phyloP scores from a whole-genome alignment of 2,329 filamentous ascomycete species.

The Colletotrichum destructivum region DNA sequence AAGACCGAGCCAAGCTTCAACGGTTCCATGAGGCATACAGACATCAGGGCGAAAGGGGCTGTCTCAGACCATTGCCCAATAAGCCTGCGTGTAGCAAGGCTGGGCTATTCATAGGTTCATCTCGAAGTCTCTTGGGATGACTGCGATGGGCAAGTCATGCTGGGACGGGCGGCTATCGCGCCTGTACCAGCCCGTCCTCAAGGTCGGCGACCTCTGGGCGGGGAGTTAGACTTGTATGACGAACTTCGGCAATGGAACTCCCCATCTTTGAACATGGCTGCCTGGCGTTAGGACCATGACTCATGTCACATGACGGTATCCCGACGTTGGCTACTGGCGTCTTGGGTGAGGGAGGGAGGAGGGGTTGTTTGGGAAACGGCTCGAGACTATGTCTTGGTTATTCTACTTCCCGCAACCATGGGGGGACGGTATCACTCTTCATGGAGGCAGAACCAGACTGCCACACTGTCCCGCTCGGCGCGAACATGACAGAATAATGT shows the following conservation, averaged over 20 bases:
- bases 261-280: background rate
- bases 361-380: background rate
- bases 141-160: background rate
- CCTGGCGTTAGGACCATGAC: background rate
- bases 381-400: background rate
- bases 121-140: background rate
- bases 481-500: too few relatives aligned
- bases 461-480: background rate
- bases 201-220: background rate
- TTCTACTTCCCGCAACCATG: background rate
- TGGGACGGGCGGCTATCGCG: constrained; percentile 10
- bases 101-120: constrained; percentile 7
- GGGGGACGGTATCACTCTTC: background rate
- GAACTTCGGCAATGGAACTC: background rate
- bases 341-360: too few relatives aligned
- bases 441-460: too few relatives aligned
- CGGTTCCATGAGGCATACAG: constrained; percentile 2
- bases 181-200: background rate
- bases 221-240: background rate
- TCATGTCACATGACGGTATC: constrained; percentile 5
- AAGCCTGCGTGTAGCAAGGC: background rate
- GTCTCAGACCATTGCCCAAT: background rate
- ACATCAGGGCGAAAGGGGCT: constrained; percentile 23
- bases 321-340: background rate
- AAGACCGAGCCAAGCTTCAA: constrained; percentile 22